Base-by-base conservation (phyloP, 1,284 basidiomycete genomes). In the Xerocomus tenax region DNA sequence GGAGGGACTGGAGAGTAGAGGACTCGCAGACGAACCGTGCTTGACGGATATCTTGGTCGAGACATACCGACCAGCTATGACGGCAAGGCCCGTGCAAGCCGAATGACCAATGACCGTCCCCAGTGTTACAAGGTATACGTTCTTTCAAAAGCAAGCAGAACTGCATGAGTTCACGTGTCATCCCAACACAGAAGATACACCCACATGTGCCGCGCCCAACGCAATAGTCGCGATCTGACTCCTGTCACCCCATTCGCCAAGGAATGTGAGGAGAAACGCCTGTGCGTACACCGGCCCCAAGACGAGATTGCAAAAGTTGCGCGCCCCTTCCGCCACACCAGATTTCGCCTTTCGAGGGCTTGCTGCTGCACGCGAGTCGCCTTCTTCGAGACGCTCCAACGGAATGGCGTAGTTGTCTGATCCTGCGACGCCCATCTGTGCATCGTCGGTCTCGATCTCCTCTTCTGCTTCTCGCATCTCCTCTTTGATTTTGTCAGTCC, bases 201-300 rank as follows among this genome's bases (percentile, higher is more conserved):
- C 60, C 62, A 97, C 94, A 73, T 98, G 91, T 21, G 95, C 91
- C 30, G 95, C 94, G 1, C 89, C 96, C 43, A 98, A 75, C 2
- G 92, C 94, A 57, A 98, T 97, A 0, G 95, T 98, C 0, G 96
- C 89, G 59, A 98, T 95, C 71, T 98, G 96, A 63, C 89, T 93
- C 40, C 95, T 74, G 70, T 98, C 96, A 1, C 95, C 96, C 95
- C 95, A 98, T 69, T 98, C 95, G 19, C 94, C 96, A 10, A 98
- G 75, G 69, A 98, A 98, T 0, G 95, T 98, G 50, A 98, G 75
- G 34, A 95, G 73, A 60, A 98, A 98, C 0, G 92, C 84, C 69
- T 98, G 94, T 2, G 95, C 92, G 61, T 97, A 97, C 1, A 96
- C 89, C 0, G 95, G 96, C 1, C 87, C 91, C 16, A 97, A 75